Percentiles rank a stretch among this genome's conserved stretches.
Evolutionary conservation across 202 grass and related monocot genomes (phyloP).

Genomic region (Zoysia matrella): DNA sequence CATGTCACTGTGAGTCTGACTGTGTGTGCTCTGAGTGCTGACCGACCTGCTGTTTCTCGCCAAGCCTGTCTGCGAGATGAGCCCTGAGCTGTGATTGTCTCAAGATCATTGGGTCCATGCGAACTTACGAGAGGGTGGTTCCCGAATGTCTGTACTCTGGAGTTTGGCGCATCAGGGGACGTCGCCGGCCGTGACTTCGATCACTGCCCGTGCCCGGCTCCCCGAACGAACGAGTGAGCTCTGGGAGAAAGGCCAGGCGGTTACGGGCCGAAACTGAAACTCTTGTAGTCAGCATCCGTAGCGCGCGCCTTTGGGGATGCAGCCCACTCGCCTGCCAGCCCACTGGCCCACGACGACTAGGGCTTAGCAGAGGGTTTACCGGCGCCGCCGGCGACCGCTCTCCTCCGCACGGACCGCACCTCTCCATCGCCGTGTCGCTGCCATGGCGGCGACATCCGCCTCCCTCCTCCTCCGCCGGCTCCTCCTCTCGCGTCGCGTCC

Average conservation of each 20-base stretch:
- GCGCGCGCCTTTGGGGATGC: not conserved
- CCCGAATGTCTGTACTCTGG: too few relatives aligned
- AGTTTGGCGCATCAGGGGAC: too few relatives aligned
- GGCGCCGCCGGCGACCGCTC: not conserved
- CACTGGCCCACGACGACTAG: conserved; percentile 24
- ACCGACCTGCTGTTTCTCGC: not conserved
- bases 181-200: too few relatives aligned
- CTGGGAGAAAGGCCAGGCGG: too few relatives aligned
- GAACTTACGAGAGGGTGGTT: not conserved
- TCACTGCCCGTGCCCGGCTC: too few relatives aligned
- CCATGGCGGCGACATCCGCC: conserved; percentile 68
- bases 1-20: too few relatives aligned
- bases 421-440: not conserved
- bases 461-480: conserved; percentile 62
- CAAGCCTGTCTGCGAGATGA: not conserved
- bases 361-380: conserved; percentile 61
- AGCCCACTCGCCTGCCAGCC: not conserved
- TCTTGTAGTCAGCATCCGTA: too few relatives aligned
- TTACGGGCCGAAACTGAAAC: too few relatives aligned
- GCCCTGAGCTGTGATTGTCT: conserved; percentile 21
- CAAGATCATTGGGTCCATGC: conserved; percentile 14
- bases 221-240: too few relatives aligned
- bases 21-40: too few relatives aligned
- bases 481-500: conserved; percentile 45
- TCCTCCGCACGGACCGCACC: not conserved